A percentile compares a stretch with the other conserved stretches of the same genome.
Conservation (phyloP, 2,329 filamentous ascomycete species). For the Penicillium sp. region DNA sequence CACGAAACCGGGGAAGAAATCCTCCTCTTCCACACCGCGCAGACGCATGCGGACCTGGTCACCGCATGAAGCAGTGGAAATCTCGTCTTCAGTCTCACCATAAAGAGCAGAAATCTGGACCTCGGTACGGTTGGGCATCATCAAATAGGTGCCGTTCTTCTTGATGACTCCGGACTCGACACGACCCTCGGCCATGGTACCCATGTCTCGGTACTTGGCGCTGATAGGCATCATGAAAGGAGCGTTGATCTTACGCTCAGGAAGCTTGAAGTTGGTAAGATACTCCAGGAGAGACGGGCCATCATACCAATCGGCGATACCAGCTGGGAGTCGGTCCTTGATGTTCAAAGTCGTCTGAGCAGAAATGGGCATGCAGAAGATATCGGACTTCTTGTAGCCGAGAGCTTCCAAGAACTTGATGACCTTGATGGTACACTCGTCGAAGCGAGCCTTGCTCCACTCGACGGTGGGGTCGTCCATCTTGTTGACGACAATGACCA, state of each 20-base stretch:
- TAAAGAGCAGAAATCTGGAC: slow-evolving; percentile 84
- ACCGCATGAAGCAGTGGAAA: slow-evolving; percentile 78
- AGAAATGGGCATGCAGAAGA: slow-evolving; percentile 95
- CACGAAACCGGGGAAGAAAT: slow-evolving; percentile 92
- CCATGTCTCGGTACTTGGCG: slow-evolving; percentile 96
- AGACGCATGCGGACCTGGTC: slow-evolving; percentile 93
- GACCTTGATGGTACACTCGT: slow-evolving; percentile 91
- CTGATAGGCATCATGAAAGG: slow-evolving; percentile 99
- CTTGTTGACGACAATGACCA: slow-evolving; percentile 91
- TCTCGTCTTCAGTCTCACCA: slow-evolving; percentile 94
- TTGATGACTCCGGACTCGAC: slow-evolving; percentile 92
- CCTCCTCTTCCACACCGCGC: slow-evolving; percentile 95
- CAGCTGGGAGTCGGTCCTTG: slow-evolving; percentile 81
- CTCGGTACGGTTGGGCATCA: slow-evolving; percentile 93
- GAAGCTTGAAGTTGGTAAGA: slow-evolving; percentile 87
- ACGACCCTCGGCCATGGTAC: slow-evolving; percentile 96
- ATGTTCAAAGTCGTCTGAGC: slow-evolving; percentile 84
- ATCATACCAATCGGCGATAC: slow-evolving; percentile 77
- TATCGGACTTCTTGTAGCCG: slow-evolving; percentile 93
- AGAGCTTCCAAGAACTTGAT: slow-evolving; percentile 84
- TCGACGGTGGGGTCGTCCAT: slow-evolving; percentile 98
- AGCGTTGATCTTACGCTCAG: slow-evolving; percentile 94
- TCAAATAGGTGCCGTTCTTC: slow-evolving; percentile 80
- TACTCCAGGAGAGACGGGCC: slow-evolving; percentile 92
- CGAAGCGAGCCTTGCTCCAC: slow-evolving; percentile 91